These are phyloP conservation scores for Penicillium cinerascens DNA, from an alignment of 495 filamentous ascomycete species.

Conservation along the genomic window DNA sequence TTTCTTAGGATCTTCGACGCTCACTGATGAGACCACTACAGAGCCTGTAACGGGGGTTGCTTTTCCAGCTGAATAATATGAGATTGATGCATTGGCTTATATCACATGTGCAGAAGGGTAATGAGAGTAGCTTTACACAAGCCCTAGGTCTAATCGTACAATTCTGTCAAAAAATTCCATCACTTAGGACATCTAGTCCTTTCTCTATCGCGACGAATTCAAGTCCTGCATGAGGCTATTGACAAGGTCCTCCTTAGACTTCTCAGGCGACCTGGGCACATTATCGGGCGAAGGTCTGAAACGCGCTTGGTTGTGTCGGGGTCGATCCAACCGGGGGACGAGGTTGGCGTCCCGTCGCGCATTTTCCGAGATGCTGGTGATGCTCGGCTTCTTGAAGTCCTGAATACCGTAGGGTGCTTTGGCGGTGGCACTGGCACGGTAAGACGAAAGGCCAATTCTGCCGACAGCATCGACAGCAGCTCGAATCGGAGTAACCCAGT, in stretches of 20 bases:
- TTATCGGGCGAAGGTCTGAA: slow-evolving; percentile 4
- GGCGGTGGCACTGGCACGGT: slow-evolving; percentile 40
- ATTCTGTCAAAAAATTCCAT: slow-evolving; percentile 3
- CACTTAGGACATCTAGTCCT: slow-evolving; percentile 5
- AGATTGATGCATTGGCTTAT: slow-evolving; percentile 29
- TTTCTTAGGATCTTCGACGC: not conserved
- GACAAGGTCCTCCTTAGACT: slow-evolving; percentile 32
- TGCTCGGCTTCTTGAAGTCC: slow-evolving; percentile 30
- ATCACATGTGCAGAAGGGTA: slow-evolving; percentile 27
- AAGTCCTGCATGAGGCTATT: slow-evolving; percentile 32
- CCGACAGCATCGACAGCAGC: slow-evolving; percentile 61
- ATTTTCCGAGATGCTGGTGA: slow-evolving; percentile 24
- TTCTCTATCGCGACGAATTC: slow-evolving; percentile 2
- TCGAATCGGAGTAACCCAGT: slow-evolving; percentile 54
- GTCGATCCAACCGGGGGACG: slow-evolving; percentile 35
- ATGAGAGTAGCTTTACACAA: slow-evolving; percentile 33
- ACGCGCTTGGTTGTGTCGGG: slow-evolving; percentile 12
- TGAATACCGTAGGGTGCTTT: slow-evolving; percentile 49
- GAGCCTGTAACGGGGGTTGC: not conserved
- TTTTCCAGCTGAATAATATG: slow-evolving; percentile 10
- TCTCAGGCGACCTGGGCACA: slow-evolving; percentile 5
- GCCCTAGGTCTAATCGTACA: slow-evolving; percentile 43
- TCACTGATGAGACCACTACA: not conserved
- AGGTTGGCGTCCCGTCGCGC: slow-evolving; percentile 21
- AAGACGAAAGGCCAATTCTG: slow-evolving; percentile 49